Conservation (phyloP, 345 rosid species). For the Corchorus capsularis region DNA sequence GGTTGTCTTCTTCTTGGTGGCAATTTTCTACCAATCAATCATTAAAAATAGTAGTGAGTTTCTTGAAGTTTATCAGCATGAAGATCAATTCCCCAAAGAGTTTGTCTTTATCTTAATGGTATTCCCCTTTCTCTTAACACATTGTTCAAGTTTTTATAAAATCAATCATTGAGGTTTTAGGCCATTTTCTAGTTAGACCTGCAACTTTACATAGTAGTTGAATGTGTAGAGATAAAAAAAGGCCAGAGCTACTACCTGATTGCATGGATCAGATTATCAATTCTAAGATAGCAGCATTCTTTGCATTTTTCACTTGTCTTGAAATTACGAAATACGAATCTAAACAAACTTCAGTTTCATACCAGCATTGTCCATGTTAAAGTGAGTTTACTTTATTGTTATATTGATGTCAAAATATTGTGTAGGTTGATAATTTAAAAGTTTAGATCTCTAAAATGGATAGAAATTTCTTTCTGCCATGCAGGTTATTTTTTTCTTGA, state of each 20-base stretch:
- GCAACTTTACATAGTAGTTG: not conserved
- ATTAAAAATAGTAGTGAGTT: constrained; percentile 90
- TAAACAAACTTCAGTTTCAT: not conserved
- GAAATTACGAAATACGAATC: too few relatives aligned
- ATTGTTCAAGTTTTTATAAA: not conserved
- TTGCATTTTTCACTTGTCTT: too few relatives aligned
- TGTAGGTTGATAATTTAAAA: not conserved
- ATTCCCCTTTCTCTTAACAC: constrained; percentile 24
- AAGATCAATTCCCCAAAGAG: constrained; percentile 92
- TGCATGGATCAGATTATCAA: not conserved
- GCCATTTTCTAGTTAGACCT: not conserved
- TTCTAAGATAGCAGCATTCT: not conserved
- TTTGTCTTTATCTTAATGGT: constrained; percentile 87
- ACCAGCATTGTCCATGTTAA: not conserved
- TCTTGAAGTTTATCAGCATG: constrained; percentile 91
- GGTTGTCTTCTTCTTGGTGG: constrained; percentile 81
- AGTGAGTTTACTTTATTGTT: not conserved
- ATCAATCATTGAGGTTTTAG: not conserved
- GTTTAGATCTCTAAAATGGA: constrained; percentile 4
- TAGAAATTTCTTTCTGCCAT: constrained; percentile 1
- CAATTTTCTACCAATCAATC: constrained; percentile 83
- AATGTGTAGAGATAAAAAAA: not conserved
- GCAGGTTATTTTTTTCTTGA: constrained; percentile 92
- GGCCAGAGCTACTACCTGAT: not conserved
- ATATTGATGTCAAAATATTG: not conserved